Percentiles rank a stretch among this genome's conserved stretches.
phyloP scores from a whole-genome alignment of 495 filamentous ascomycete genomes.

The Alectoria sarmentosa region DNA sequence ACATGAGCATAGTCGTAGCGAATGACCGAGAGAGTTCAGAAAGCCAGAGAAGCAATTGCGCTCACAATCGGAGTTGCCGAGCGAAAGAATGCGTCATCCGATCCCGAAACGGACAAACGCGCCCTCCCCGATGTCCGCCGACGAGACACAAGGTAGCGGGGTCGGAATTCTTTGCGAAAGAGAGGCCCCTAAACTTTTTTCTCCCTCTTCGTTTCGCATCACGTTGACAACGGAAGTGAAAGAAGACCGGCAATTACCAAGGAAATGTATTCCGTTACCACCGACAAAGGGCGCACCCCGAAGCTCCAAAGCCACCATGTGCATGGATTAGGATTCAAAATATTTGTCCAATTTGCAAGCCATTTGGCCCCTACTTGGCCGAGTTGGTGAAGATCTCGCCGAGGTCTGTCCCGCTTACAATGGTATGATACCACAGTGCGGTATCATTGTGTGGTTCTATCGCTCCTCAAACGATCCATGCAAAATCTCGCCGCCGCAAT shows the following conservation, averaged over 20 bases:
- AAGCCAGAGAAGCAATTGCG: background rate
- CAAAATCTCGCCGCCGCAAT: too few species aligned
- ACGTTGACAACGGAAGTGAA: background rate
- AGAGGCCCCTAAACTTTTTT: background rate
- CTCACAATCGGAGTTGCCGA: background rate
- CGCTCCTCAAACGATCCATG: too few species aligned
- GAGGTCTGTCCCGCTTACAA: too few species aligned
- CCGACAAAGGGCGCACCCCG: background rate
- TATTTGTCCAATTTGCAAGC: too few species aligned
- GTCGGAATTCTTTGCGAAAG: background rate
- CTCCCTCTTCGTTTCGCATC: background rate
- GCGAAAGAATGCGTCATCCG: background rate
- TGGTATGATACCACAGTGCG: too few species aligned
- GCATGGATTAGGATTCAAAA: too few species aligned
- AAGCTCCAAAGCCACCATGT: background rate
- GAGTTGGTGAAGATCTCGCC: too few species aligned
- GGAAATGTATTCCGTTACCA: background rate
- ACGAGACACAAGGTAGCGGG: slow-evolving; percentile 1
- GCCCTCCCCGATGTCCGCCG: background rate
- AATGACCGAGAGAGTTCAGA: background rate
- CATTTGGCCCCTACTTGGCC: too few species aligned
- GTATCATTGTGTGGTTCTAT: too few species aligned
- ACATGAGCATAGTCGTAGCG: background rate
- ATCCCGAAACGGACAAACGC: background rate
- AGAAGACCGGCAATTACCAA: background rate